These are phyloP conservation scores for Lactarius vividus DNA, from an alignment of 768 basidiomycete genomes.

Conservation along the genomic window DNA sequence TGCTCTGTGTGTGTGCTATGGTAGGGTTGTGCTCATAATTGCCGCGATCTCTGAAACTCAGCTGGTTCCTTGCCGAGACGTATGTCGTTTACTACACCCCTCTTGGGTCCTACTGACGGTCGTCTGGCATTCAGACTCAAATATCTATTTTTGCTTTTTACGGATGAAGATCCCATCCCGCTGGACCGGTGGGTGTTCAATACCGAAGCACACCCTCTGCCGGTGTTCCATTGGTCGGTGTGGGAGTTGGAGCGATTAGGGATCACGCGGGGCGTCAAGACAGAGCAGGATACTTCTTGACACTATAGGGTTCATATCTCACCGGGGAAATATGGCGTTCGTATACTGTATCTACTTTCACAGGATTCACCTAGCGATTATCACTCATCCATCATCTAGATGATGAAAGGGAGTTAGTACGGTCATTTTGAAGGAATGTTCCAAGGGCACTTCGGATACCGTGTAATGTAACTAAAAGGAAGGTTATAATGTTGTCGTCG, in stretches of 20 bases:
- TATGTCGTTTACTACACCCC: conserved; percentile 24
- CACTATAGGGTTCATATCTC: neutral
- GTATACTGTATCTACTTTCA: neutral
- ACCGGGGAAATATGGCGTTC: neutral
- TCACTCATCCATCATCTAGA: too few relatives aligned
- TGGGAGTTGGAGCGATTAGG: conserved; percentile 48
- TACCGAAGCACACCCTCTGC: conserved; percentile 75
- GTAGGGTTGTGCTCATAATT: neutral
- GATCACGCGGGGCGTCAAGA: conserved; percentile 26
- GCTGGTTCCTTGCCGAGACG: conserved; percentile 58
- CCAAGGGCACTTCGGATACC: too few relatives aligned
- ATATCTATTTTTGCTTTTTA: conserved; percentile 69
- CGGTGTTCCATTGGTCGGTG: conserved; percentile 61
- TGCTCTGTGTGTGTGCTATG: neutral
- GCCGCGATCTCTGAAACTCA: conserved; percentile 24
- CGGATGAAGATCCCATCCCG: conserved; percentile 55
- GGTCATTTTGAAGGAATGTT: too few relatives aligned
- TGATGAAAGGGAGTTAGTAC: too few relatives aligned
- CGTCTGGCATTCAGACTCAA: conserved; percentile 48
- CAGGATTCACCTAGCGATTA: neutral
- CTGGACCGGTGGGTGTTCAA: conserved; percentile 48
- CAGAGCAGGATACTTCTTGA: neutral
- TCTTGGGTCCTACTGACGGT: neutral
- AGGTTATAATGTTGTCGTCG: too few relatives aligned
- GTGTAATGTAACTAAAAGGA: too few relatives aligned